phyloP scores from a whole-genome alignment of 352 stramenopile genomes.

The Phytopythium vexans region DNA sequence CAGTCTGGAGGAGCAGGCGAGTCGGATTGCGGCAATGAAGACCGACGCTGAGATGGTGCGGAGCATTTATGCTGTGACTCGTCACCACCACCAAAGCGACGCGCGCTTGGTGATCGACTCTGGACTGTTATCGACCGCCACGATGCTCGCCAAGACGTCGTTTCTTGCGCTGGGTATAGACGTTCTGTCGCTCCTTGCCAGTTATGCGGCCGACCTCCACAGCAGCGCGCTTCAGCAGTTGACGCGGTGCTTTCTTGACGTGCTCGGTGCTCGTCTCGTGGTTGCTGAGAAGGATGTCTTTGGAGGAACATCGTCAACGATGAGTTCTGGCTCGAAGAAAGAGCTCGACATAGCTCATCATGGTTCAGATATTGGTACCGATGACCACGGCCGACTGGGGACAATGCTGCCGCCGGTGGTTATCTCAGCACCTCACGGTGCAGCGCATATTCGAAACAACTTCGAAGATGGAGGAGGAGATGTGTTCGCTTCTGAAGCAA shows the following conservation, averaged over 20 bases:
- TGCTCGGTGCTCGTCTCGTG: slow-evolving; percentile 42
- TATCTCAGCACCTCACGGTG: too few relatives aligned
- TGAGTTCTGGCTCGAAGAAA: not conserved
- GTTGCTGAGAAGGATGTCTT: slow-evolving; percentile 62
- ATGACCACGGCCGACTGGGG: slow-evolving; percentile 6
- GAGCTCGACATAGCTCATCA: too few relatives aligned
- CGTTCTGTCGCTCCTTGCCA: slow-evolving; percentile 62
- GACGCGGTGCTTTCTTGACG: slow-evolving; percentile 59
- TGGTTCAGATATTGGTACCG: not conserved
- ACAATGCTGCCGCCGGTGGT: too few relatives aligned
- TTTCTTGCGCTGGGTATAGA: slow-evolving; percentile 78
- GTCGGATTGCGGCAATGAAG: slow-evolving; percentile 7
- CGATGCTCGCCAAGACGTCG: slow-evolving; percentile 54
- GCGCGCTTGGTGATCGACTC: slow-evolving; percentile 8
- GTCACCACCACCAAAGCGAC: slow-evolving; percentile 4
- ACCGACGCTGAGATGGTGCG: slow-evolving; percentile 20
- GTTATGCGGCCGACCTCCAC: slow-evolving; percentile 51
- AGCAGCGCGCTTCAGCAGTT: slow-evolving; percentile 43
- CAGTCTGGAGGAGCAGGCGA: slow-evolving; percentile 4
- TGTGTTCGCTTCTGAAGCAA: slow-evolving; percentile 7
- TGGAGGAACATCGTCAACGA: not conserved
- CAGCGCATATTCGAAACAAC: too few relatives aligned
- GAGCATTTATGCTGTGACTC: slow-evolving; percentile 7
- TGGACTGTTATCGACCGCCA: slow-evolving; percentile 15
- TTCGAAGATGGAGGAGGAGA: not conserved